Conservation (phyloP, 2,329 filamentous ascomycete species). For the Aspergillus pseudoviridinutans region DNA sequence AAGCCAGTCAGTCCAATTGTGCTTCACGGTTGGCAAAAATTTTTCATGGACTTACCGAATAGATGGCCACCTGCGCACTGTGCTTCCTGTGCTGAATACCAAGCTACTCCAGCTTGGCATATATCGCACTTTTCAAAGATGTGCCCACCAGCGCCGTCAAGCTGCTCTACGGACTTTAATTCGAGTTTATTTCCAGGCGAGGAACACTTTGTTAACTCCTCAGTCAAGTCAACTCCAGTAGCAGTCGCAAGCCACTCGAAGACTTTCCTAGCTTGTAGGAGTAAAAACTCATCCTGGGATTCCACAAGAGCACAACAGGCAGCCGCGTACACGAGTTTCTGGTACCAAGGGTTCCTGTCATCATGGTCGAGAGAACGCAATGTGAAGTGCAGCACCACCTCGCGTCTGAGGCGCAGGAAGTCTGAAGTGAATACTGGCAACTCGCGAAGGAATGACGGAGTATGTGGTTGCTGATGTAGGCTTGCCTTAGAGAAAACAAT, state of each 20-base stretch:
- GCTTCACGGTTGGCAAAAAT: not conserved
- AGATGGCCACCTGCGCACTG: slow-evolving; percentile 50
- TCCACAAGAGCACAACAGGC: slow-evolving; percentile 34
- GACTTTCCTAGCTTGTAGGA: slow-evolving; percentile 20
- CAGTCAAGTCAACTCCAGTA: slow-evolving; percentile 27
- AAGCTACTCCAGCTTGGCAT: slow-evolving; percentile 46
- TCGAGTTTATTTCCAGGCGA: slow-evolving; percentile 12
- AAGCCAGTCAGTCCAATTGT: slow-evolving; percentile 7
- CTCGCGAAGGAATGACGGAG: slow-evolving; percentile 1
- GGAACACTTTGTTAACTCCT: slow-evolving; percentile 30
- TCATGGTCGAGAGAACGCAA: slow-evolving; percentile 21
- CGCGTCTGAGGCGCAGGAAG: slow-evolving; percentile 14
- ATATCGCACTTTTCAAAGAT: slow-evolving; percentile 51
- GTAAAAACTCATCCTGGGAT: slow-evolving; percentile 18
- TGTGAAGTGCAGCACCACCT: slow-evolving; percentile 23
- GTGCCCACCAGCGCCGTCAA: slow-evolving; percentile 19
- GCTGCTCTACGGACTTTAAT: slow-evolving; percentile 20
- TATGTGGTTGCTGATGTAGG: slow-evolving; percentile 7
- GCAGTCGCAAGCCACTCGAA: slow-evolving; percentile 24
- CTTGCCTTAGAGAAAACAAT: slow-evolving; percentile 33
- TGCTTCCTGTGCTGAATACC: slow-evolving; percentile 45
- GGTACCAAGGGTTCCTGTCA: slow-evolving; percentile 17
- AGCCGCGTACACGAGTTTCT: slow-evolving; percentile 34
- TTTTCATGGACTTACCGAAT: slow-evolving; percentile 38
- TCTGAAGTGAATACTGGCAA: slow-evolving; percentile 13